Evolutionary conservation across 306 rosid genomes (phyloP), one percentile per base, ranked within the genome.

Genomic region (Benincasa hispida): DNA sequence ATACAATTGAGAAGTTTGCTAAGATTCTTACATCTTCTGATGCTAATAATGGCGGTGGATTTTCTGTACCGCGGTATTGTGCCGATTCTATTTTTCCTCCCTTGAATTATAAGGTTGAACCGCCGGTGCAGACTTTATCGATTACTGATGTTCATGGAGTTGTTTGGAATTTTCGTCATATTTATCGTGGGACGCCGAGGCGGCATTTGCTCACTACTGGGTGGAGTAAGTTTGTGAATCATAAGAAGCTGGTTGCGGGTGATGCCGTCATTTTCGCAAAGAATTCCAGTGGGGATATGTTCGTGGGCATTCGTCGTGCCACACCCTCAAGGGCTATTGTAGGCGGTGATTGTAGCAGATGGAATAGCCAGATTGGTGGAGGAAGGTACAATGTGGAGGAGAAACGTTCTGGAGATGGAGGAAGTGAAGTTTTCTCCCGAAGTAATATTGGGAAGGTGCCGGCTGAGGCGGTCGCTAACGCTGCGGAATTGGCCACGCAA

Each of bases 31-130:
- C 96, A 7, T 83, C 90, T 1, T 92, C 98, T 0, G 98, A 92
- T 32, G 93, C 98, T 8, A 89, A 92, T 76, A 92, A 92, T 69
- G 96, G 98, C 8, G 98, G 96, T 2, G 94, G 96, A 4, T 92
- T 92, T 62, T 89, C 92, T 0, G 94, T 92, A 5, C 98, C 98
- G 30, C 86, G 90, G 76, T 87, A 22, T 79, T 92, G 96, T 30
- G 98, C 96, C 0, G 92, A 89, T 11, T 79, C 88, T 4, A 82
- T 92, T 24, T 90, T 90, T 32, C 98, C 98, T 50, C 81, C 85
- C 45, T 84, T 92, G 4, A 78, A 92, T 78, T 86, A 54, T 50
- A 22, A 59, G 53, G 89, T 61, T 0, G 91, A 89, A 37, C 94
- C 89, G 61, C 96, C 98, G 66, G 86, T 82, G 17, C 98, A 92